Evolutionary conservation across 106 monocot species (phyloP).

Genomic region (Chionographis japonica): DNA sequence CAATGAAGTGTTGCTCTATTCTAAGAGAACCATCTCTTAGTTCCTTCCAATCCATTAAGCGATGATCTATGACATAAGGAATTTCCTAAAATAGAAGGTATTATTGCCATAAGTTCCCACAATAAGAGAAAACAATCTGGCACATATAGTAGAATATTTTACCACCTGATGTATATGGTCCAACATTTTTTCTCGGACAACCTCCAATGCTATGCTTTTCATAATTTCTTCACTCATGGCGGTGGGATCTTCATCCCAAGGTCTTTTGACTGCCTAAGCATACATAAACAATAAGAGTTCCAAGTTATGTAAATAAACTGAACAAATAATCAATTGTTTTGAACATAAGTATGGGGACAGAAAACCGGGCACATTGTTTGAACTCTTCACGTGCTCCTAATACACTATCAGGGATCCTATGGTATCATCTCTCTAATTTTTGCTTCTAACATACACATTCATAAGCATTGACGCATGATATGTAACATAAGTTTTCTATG

Average conservation of each 20-base stretch:
- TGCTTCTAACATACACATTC: no score
- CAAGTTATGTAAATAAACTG: background rate
- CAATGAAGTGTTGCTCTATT: slow-evolving; percentile 93
- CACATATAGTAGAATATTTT: background rate
- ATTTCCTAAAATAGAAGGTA: slow-evolving; percentile 62
- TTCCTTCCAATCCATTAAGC: slow-evolving; percentile 93
- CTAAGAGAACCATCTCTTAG: slow-evolving; percentile 89
- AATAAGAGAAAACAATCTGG: background rate
- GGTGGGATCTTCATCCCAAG: slow-evolving; percentile 90
- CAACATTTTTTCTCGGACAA: slow-evolving; percentile 92
- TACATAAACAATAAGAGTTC: slow-evolving; percentile 2
- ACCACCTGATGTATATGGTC: slow-evolving; percentile 93
- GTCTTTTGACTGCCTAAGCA: slow-evolving; percentile 79
- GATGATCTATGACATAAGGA: slow-evolving; percentile 94
- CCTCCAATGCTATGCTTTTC: slow-evolving; percentile 91
- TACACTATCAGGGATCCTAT: no score
- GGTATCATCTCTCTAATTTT: no score
- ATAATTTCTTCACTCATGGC: slow-evolving; percentile 79
- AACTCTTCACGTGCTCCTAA: background rate
- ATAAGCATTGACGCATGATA: no score
- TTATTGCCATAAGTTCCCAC: background rate
- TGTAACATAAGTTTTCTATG: no score
- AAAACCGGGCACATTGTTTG: background rate
- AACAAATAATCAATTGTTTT: background rate
- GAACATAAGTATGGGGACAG: background rate